phyloP scores from a whole-genome alignment of 1,284 basidiomycete species.

The Peniophora sp. region DNA sequence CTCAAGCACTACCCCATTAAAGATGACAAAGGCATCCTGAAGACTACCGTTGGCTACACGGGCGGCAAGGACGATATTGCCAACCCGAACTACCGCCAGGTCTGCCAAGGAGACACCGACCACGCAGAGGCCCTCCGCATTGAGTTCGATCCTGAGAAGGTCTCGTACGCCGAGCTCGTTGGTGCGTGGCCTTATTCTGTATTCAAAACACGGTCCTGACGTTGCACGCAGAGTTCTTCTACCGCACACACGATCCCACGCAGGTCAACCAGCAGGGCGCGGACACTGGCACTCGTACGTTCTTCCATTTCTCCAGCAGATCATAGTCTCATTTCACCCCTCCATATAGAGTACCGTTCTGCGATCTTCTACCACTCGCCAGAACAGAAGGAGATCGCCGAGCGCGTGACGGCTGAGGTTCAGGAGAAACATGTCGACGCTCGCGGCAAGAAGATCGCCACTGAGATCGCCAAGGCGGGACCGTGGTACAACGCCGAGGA shows the following conservation, averaged over 20 bases:
- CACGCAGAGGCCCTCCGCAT: conserved; percentile 89
- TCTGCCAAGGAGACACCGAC: conserved; percentile 77
- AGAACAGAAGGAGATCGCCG: conserved; percentile 72
- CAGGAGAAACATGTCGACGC: conserved; percentile 80
- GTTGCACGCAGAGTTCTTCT: conserved; percentile 73
- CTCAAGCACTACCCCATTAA: conserved; percentile 69
- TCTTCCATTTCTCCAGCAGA: not conserved
- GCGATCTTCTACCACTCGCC: conserved; percentile 81
- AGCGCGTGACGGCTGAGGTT: conserved; percentile 77
- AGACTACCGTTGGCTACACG: conserved; percentile 75
- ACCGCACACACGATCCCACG: conserved; percentile 92
- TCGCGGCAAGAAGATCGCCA: conserved; percentile 71
- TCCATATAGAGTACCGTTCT: conserved; percentile 79
- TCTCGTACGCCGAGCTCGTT: conserved; percentile 79
- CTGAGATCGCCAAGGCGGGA: conserved; percentile 58
- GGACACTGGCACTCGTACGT: conserved; percentile 74
- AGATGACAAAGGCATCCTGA: conserved; percentile 60
- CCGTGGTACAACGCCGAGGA: conserved; percentile 81
- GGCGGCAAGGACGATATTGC: conserved; percentile 55
- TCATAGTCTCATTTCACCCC: conserved; percentile 1
- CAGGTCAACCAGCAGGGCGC: conserved; percentile 72
- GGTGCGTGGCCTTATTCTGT: conserved; percentile 33
- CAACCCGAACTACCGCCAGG: conserved; percentile 66
- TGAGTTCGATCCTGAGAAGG: conserved; percentile 74
- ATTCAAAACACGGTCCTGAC: not conserved